phyloP scores from a whole-genome alignment of 2,329 filamentous ascomycete species.

The Nigrospora sphaerica region DNA sequence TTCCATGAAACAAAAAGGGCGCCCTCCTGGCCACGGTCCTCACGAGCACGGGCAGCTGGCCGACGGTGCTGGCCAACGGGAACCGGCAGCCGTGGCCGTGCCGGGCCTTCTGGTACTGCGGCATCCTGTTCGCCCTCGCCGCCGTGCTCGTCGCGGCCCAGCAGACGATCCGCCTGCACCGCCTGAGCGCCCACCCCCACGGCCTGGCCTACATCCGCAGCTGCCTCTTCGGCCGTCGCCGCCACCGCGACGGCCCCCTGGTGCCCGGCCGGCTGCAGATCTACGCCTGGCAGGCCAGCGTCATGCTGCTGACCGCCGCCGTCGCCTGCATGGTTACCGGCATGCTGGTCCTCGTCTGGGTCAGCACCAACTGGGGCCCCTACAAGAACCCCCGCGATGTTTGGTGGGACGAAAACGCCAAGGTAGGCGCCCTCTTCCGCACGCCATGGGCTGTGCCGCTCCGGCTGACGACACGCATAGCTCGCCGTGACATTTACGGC shows the following conservation, averaged over 20 bases:
- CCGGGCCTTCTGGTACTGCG: constrained; percentile 32
- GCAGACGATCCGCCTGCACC: constrained; percentile 33
- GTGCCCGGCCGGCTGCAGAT: constrained; percentile 9
- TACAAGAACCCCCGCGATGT: constrained; percentile 5
- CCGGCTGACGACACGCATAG: not conserved
- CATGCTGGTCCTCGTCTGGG: constrained; percentile 13
- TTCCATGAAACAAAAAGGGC: constrained; percentile 11
- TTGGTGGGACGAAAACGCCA: constrained; percentile 12
- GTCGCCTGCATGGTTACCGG: constrained; percentile 12
- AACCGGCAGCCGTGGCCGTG: constrained; percentile 30
- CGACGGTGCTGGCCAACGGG: constrained; percentile 28
- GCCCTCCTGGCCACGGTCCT: constrained; percentile 29
- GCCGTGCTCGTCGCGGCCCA: constrained; percentile 37
- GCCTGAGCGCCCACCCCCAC: constrained; percentile 31
- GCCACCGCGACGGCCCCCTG: constrained; percentile 1
- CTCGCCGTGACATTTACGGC: constrained; percentile 1
- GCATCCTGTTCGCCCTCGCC: constrained; percentile 40
- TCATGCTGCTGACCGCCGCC: constrained; percentile 9
- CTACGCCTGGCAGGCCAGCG: constrained; percentile 14
- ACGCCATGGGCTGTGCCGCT: not conserved
- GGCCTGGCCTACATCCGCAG: constrained; percentile 24
- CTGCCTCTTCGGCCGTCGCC: constrained; percentile 3
- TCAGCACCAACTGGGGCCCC: constrained; percentile 8
- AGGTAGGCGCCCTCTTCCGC: not conserved
- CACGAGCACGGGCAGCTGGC: constrained; percentile 35